Evolutionary conservation across 345 rosid species (phyloP).

Genomic region (Aethionema arabicum): DNA sequence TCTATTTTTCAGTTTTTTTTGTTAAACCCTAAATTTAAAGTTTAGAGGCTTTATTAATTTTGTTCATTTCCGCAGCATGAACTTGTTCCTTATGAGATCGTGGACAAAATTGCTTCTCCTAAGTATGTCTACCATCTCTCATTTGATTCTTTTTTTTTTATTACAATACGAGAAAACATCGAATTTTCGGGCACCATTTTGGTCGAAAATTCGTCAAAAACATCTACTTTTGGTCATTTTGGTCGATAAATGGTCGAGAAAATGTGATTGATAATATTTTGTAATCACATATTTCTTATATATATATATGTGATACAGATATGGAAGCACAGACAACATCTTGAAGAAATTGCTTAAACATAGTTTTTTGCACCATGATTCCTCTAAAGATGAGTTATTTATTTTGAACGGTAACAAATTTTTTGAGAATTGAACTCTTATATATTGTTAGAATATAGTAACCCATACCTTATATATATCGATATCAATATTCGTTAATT

Average conservation of each 20-base stretch:
- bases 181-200: no score
- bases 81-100: slow-evolving; percentile 78
- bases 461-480: no score
- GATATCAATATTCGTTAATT: no score
- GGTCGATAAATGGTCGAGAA: no score
- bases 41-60: slow-evolving; percentile 1
- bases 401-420: not conserved
- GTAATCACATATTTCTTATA: slow-evolving; percentile 8
- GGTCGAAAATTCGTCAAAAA: no score
- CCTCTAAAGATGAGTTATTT: slow-evolving; percentile 67
- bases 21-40: not conserved
- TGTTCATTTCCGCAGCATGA: slow-evolving; percentile 55
- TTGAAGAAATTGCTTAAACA: slow-evolving; percentile 87
- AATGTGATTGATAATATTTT: not conserved
- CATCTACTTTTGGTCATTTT: no score
- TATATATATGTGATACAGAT: slow-evolving; percentile 39
- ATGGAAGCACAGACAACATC: slow-evolving; percentile 87
- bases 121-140: slow-evolving; percentile 44
- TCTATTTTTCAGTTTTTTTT: no score
- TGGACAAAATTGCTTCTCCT: slow-evolving; percentile 73
- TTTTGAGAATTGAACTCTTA: not conserved
- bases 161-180: no score
- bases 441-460: no score
- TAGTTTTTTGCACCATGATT: slow-evolving; percentile 85
- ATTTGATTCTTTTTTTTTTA: not conserved